A percentile compares a stretch with the other conserved stretches of the same genome.
Conservation (phyloP, 2,329 filamentous ascomycete genomes). For the Colletotrichum chrysophilum region DNA sequence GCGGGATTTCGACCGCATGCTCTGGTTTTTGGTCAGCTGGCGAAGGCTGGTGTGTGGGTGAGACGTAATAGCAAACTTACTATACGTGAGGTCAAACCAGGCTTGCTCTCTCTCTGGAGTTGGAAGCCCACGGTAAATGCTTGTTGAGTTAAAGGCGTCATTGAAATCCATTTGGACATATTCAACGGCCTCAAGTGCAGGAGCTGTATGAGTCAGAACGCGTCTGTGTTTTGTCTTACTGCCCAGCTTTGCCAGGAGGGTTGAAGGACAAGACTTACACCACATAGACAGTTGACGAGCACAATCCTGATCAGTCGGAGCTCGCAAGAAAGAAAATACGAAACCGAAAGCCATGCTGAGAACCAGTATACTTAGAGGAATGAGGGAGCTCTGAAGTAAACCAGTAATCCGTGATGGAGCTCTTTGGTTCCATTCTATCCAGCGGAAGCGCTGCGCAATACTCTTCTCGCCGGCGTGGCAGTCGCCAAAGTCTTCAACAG, state of each 20-base stretch:
- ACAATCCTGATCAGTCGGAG: neutral
- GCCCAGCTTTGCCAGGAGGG: neutral
- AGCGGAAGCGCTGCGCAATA: neutral
- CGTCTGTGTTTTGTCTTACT: neutral
- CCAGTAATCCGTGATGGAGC: neutral
- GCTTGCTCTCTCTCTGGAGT: neutral
- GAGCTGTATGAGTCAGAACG: neutral
- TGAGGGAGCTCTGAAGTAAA: neutral
- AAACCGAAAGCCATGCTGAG: neutral
- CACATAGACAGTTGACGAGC: conserved; percentile 1
- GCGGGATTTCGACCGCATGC: neutral
- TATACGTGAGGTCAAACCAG: neutral
- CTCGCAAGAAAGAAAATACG: neutral
- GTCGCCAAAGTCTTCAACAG: neutral
- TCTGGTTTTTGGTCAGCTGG: neutral
- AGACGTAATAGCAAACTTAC: neutral
- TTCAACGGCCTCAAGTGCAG: conserved; percentile 8
- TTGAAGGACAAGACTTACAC: neutral
- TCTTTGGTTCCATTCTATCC: neutral
- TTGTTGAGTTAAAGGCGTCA: neutral
- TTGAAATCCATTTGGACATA: neutral
- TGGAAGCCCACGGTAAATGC: conserved; percentile 5
- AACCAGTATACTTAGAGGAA: neutral
- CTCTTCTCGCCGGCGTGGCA: neutral
- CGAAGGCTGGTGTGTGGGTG: neutral